Conservation (phyloP, 805 yeast genomes). For the Saturnispora diversa region DNA sequence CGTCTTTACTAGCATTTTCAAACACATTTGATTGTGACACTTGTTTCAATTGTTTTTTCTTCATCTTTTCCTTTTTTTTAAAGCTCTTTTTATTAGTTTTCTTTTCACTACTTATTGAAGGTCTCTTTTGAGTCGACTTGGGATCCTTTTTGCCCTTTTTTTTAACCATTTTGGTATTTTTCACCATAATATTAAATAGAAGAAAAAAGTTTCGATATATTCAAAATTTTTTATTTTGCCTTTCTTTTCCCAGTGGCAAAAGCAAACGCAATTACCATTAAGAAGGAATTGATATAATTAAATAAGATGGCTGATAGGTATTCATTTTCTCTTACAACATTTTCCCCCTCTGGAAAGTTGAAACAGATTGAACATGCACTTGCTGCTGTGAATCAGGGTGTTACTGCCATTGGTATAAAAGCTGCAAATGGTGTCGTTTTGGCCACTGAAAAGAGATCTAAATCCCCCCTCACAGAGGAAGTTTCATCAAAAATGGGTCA, state of each 20-base stretch:
- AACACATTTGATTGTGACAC: slow-evolving; percentile 4
- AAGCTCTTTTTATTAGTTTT: neutral
- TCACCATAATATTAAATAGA: neutral
- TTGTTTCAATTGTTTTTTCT: slow-evolving; percentile 4
- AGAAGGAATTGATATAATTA: too few relatives aligned
- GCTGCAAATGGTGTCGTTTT: slow-evolving; percentile 94
- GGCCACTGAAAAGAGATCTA: slow-evolving; percentile 91
- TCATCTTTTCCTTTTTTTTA: slow-evolving; percentile 1
- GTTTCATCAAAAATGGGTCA: slow-evolving; percentile 69
- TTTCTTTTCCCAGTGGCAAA: slow-evolving; percentile 6
- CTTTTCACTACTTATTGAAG: slow-evolving; percentile 4
- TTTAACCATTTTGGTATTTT: slow-evolving; percentile 3
- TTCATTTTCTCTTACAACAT: slow-evolving; percentile 93
- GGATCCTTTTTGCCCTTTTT: slow-evolving; percentile 8
- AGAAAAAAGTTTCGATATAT: neutral
- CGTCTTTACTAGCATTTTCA: slow-evolving; percentile 4
- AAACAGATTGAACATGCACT: slow-evolving; percentile 97
- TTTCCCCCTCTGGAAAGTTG: slow-evolving; percentile 96
- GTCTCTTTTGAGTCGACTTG: slow-evolving; percentile 5
- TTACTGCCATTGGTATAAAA: slow-evolving; percentile 86
- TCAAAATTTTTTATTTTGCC: neutral
- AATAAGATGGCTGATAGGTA: slow-evolving; percentile 88
- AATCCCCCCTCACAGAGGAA: slow-evolving; percentile 72
- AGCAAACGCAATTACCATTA: too few relatives aligned
- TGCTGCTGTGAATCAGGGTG: slow-evolving; percentile 97